Evolutionary conservation across 257 asterid genomes (phyloP).

Genomic region (Cruciata laevipes): DNA sequence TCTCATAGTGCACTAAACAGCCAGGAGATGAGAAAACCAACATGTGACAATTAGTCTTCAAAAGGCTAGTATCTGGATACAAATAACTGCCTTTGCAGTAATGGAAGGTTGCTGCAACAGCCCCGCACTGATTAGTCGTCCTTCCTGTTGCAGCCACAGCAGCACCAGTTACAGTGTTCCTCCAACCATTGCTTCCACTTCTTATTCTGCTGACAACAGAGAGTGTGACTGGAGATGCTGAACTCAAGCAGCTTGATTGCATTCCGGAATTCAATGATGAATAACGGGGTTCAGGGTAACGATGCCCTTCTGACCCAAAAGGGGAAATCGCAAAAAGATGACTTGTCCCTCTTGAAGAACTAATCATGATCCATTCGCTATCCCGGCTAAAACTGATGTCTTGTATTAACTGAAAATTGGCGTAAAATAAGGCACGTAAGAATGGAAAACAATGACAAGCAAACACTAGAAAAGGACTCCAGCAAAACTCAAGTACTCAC

Average conservation of each 20-base stretch:
- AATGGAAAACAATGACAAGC: conserved; percentile 3
- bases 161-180: conserved; percentile 60
- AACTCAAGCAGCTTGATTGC: conserved; percentile 25
- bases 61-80: conserved; percentile 27
- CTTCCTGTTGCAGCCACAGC: conserved; percentile 82
- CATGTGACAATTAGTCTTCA: conserved; percentile 44
- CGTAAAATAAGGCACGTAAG: conserved; percentile 4
- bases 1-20: conserved; percentile 54
- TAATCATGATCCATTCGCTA: conserved; percentile 53
- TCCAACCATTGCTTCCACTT: conserved; percentile 29
- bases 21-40: conserved; percentile 84
- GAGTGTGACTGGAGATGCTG: conserved; percentile 22
- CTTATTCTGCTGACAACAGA: conserved; percentile 29
- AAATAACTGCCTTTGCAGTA: conserved; percentile 36
- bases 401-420: conserved; percentile 66
- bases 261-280: conserved; percentile 36
- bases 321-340: conserved; percentile 83
- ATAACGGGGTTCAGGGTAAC: conserved; percentile 23
- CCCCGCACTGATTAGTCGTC: conserved; percentile 44
- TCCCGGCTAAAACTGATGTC: conserved; percentile 86
- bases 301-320: conserved; percentile 29
- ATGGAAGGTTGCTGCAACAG: conserved; percentile 61
- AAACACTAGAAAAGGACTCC: conserved; percentile 4
- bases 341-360: conserved; percentile 79
- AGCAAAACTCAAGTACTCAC: conserved; percentile 34